These are phyloP conservation scores for Nyssa sinensis DNA, from an alignment of 148 eudicot species.

Conservation along the genomic window DNA sequence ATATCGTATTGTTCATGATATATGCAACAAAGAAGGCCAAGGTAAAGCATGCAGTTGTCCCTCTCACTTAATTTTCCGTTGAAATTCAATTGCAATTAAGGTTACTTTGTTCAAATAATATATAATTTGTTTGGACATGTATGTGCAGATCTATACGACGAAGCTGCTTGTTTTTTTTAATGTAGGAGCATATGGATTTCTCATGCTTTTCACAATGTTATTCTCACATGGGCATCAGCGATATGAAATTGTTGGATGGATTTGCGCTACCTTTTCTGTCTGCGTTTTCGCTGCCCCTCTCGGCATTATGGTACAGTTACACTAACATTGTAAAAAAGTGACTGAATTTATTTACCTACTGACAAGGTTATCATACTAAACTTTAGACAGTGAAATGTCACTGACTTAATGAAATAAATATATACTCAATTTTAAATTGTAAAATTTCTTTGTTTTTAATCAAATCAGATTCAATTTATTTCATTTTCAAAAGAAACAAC, in stretches of 20 bases:
- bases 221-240: conserved; percentile 36
- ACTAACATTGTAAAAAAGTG: neutral
- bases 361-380: too few relatives aligned
- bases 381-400: too few relatives aligned
- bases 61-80: neutral
- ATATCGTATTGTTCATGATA: conserved; percentile 52
- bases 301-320: conserved; percentile 60
- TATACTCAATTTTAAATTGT: too few relatives aligned
- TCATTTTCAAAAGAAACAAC: too few relatives aligned
- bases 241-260: conserved; percentile 64
- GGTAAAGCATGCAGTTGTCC: too few relatives aligned
- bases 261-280: conserved; percentile 67
- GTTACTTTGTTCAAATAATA: too few relatives aligned
- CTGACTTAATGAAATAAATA: too few relatives aligned
- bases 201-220: conserved; percentile 31
- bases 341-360: neutral
- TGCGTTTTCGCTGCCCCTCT: conserved; percentile 78
- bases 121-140: neutral
- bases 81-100: too few relatives aligned
- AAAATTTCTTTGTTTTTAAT: too few relatives aligned
- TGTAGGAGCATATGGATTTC: conserved; percentile 34
- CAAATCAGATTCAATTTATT: neutral
- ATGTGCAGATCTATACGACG: conserved; percentile 41
- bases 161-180: conserved; percentile 53
- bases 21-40: conserved; percentile 67